phyloP scores from a whole-genome alignment of 2,329 filamentous ascomycete genomes.

The Colletotrichum chrysophilum region DNA sequence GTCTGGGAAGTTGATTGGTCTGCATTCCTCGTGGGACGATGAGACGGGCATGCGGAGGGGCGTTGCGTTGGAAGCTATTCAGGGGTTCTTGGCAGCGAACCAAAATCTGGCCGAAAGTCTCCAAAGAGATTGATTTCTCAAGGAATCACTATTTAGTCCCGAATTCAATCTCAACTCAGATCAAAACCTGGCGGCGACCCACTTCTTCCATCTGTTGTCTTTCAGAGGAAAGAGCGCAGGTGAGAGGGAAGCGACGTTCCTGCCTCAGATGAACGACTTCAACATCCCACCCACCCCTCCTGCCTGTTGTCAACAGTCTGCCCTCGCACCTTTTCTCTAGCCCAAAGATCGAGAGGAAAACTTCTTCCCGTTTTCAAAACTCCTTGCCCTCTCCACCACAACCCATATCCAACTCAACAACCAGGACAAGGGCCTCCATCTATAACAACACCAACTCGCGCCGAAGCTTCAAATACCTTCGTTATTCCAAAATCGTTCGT shows the following conservation, averaged over 20 bases:
- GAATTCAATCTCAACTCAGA: not conserved
- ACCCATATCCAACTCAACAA: not conserved
- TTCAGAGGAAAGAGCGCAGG: not conserved
- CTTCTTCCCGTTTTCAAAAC: not conserved
- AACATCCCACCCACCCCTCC: not conserved
- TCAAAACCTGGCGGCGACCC: not conserved
- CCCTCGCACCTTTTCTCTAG: not conserved
- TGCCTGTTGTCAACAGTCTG: not conserved
- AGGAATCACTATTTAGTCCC: not conserved
- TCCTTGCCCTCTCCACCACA: not conserved
- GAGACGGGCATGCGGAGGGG: constrained; percentile 56
- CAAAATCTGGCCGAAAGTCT: not conserved
- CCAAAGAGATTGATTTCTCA: not conserved
- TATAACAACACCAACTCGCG: not conserved
- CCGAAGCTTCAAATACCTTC: not conserved
- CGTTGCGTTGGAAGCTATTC: constrained; percentile 48
- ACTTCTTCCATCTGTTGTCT: not conserved
- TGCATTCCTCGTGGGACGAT: constrained; percentile 62
- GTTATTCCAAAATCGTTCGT: not conserved
- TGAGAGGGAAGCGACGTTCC: not conserved
- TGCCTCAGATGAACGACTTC: not conserved
- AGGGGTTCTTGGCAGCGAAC: constrained; percentile 36
- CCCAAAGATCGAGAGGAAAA: not conserved
- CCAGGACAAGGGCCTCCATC: not conserved
- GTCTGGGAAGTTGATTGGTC: constrained; percentile 47